A percentile compares a stretch with the other conserved stretches of the same genome.
phyloP scores from a whole-genome alignment of 2,329 filamentous ascomycete genomes.

The Pleurostoma richardsiae region DNA sequence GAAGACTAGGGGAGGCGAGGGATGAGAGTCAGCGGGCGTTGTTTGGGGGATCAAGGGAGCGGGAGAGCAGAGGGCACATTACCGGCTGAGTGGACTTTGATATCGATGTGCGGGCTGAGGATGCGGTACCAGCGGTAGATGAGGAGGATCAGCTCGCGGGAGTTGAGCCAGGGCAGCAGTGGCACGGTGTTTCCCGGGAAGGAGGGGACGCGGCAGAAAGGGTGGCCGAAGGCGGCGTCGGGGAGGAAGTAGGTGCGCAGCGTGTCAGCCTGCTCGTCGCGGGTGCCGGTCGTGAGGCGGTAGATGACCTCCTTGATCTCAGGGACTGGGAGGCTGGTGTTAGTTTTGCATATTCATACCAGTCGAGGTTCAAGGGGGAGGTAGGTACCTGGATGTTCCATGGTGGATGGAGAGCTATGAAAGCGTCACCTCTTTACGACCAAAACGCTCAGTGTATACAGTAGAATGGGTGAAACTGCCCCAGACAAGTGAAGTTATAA shows the following conservation, averaged over 20 bases:
- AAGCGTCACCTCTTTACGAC: no score
- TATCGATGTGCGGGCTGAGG: slow-evolving; percentile 66
- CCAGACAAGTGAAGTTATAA: no score
- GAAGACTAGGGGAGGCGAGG: slow-evolving; percentile 44
- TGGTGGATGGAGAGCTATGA: slow-evolving; percentile 6
- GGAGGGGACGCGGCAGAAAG: slow-evolving; percentile 65
- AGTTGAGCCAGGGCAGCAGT: slow-evolving; percentile 43
- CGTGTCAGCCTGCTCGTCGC: slow-evolving; percentile 58
- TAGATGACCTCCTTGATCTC: slow-evolving; percentile 66
- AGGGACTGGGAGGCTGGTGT: slow-evolving; percentile 23
- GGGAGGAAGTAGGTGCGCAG: slow-evolving; percentile 70
- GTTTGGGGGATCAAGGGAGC: rapidly evolving
- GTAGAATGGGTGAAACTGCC: no score
- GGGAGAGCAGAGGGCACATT: slow-evolving; percentile 10
- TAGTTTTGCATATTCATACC: neutral
- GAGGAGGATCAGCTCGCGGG: slow-evolving; percentile 59
- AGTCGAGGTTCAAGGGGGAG: neutral
- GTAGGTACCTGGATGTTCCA: slow-evolving; percentile 37
- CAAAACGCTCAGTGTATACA: no score
- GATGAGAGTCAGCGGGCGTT: neutral
- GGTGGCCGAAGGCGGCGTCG: slow-evolving; percentile 70
- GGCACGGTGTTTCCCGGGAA: slow-evolving; percentile 38
- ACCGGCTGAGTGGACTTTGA: slow-evolving; percentile 59
- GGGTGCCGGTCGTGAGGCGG: slow-evolving; percentile 61
- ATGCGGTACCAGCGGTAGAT: slow-evolving; percentile 86